Base-by-base conservation (phyloP, 2,329 filamentous ascomycete species). In the Sarocladium oryzae region DNA sequence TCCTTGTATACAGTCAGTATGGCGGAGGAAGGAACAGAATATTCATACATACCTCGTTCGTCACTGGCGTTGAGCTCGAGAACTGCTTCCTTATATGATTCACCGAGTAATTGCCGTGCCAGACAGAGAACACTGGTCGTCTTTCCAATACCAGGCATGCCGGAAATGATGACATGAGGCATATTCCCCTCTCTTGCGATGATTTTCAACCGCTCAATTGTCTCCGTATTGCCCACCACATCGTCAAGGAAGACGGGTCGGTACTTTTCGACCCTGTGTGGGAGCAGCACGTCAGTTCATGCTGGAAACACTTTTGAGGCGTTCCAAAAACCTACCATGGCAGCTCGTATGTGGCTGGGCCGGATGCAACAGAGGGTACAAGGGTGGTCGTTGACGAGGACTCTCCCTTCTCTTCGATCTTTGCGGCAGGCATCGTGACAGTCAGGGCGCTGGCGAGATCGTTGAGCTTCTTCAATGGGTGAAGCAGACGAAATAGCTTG, bases 141-240 rank as follows among this genome's bases (percentile, higher is more conserved):
- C 76, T 99, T 99, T 69, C 93, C 93, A 63, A 97, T 99, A 64
- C 93, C 93, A 18, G 93, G 93, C 90, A 96, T 97, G 54, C 93
- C 93, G n/a, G 89, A 96, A 63, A 99, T 97, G 70, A 99, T 97
- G 63, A 99, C 83, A 71, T 99, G 93, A 2, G 93, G 93, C 91
- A 99, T 96, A 71, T 99, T 99, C 60, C 93, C 93, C 72, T 97
- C 93, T 69, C 91, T 93, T 43, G 93, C 91, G 61, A 99, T 97
- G 63, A 99, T 97, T 67, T 97, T 97, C 61, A 99, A 76, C 51
- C 93, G 87, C 69, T 97, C 92, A 61, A 99, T 90, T 1, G 93
- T 99, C 68, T 99, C 93, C 18, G 89, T 95, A 69, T 99, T 99
- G 63, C 93, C 93, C 51, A 99, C 93, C 50, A 99, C 85, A 72